A percentile compares a stretch with the other conserved stretches of the same genome.
Evolutionary conservation across 2,329 filamentous ascomycete genomes (phyloP).

Genomic region (Mariannaea elegans): DNA sequence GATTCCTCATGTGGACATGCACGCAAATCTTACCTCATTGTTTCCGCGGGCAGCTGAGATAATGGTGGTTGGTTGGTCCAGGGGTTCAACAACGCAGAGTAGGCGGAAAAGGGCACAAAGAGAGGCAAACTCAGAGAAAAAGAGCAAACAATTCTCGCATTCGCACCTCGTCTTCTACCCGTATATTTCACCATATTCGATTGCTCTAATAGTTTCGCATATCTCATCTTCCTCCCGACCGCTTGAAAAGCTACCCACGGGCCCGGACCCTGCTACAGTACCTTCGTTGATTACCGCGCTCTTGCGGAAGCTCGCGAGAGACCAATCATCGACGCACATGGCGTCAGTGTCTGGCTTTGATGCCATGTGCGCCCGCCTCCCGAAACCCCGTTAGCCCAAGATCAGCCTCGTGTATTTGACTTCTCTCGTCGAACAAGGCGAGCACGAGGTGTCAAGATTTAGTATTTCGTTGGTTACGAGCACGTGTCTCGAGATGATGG

Average conservation of each 20-base stretch:
- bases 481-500: background rate
- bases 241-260: background rate
- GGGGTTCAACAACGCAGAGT: too few species aligned
- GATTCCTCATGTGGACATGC: background rate
- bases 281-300: background rate
- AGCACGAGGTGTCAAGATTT: slow-evolving; percentile 27
- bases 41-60: too few species aligned
- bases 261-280: background rate
- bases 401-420: slow-evolving; percentile 1
- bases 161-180: too few species aligned
- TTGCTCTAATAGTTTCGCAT: too few species aligned
- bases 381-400: background rate
- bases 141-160: too few species aligned
- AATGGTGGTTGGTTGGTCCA: too few species aligned
- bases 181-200: too few species aligned
- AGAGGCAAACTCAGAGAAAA: too few species aligned
- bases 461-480: slow-evolving; percentile 15
- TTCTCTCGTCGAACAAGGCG: slow-evolving; percentile 28
- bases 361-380: slow-evolving; percentile 21
- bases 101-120: too few species aligned
- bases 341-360: slow-evolving; percentile 25
- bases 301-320: slow-evolving; percentile 19
- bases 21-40: background rate
- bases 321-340: slow-evolving; percentile 47
- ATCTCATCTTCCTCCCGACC: background rate